Conservation (phyloP, 352 stramenopile genomes). For the Phytophthora macrochlamydospora region DNA sequence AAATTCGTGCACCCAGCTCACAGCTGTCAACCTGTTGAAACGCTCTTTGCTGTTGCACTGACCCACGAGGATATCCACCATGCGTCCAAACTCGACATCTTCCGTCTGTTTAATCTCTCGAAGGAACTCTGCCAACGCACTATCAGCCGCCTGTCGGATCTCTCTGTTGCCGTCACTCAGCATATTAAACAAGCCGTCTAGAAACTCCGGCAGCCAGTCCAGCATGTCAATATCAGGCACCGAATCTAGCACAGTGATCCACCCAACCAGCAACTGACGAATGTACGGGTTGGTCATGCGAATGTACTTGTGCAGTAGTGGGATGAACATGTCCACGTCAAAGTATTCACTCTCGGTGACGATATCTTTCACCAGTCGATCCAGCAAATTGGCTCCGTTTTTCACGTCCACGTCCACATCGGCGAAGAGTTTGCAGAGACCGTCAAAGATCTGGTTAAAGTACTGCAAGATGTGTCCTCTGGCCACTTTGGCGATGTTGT, state of each 20-base stretch:
- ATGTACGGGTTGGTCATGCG: slow-evolving; percentile 99
- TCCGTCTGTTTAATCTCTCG: slow-evolving; percentile 96
- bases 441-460: slow-evolving; percentile 99
- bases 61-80: slow-evolving; percentile 97
- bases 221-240: slow-evolving; percentile 99
- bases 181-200: slow-evolving; percentile 99
- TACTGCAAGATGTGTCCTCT: slow-evolving; percentile 95
- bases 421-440: slow-evolving; percentile 95
- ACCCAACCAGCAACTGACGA: slow-evolving; percentile 97
- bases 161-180: slow-evolving; percentile 98
- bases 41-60: slow-evolving; percentile 97
- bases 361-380: slow-evolving; percentile 98
- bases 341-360: slow-evolving; percentile 98
- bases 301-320: slow-evolving; percentile 99
- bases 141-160: slow-evolving; percentile 96
- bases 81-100: slow-evolving; percentile 97
- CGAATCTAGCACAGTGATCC: slow-evolving; percentile 99
- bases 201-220: slow-evolving; percentile 97
- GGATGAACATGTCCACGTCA: slow-evolving; percentile 99
- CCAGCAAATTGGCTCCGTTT: slow-evolving; percentile 93
- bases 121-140: slow-evolving; percentile 94
- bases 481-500: slow-evolving; percentile 99
- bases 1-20: slow-evolving; percentile 98
- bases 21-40: slow-evolving; percentile 97
- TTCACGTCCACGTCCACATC: slow-evolving; percentile 99